phyloP scores from a whole-genome alignment of 1,284 basidiomycete genomes.

The Microbotryomycetes sp. region DNA sequence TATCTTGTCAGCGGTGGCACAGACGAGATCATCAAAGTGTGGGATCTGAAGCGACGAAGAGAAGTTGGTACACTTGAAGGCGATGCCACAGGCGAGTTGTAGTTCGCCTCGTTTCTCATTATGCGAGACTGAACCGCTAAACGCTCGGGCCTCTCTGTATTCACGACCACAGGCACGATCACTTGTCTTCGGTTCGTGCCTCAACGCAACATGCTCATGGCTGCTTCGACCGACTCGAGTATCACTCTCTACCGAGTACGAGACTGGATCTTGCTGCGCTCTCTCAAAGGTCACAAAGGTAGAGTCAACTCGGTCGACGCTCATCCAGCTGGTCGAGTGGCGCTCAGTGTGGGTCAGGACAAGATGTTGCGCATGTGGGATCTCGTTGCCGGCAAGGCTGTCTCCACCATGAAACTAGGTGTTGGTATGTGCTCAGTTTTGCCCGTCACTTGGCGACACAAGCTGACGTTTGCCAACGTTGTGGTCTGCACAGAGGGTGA shows the following conservation, averaged over 20 bases:
- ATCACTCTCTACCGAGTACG: slow-evolving; percentile 83
- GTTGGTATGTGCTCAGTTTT: slow-evolving; percentile 53
- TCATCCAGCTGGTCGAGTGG: slow-evolving; percentile 87
- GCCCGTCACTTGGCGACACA: not conserved
- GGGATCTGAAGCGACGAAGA: slow-evolving; percentile 83
- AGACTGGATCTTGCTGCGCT: slow-evolving; percentile 85
- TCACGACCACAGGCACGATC: slow-evolving; percentile 62
- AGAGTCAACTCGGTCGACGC: slow-evolving; percentile 82
- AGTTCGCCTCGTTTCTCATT: not conserved
- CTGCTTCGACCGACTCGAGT: slow-evolving; percentile 70
- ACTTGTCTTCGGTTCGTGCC: slow-evolving; percentile 83
- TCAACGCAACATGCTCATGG: slow-evolving; percentile 70
- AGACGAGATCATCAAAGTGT: slow-evolving; percentile 95
- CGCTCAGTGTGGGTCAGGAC: slow-evolving; percentile 84
- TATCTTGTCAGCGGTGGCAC: slow-evolving; percentile 92
- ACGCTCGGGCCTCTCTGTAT: not conserved
- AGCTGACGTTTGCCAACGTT: not conserved
- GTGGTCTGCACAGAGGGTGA: slow-evolving; percentile 65
- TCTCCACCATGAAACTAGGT: slow-evolving; percentile 78
- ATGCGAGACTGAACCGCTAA: not conserved
- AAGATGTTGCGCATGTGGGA: slow-evolving; percentile 94
- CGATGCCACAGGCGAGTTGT: slow-evolving; percentile 51
- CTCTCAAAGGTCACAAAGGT: slow-evolving; percentile 87
- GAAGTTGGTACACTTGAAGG: slow-evolving; percentile 74
- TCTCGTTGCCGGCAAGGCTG: slow-evolving; percentile 85